Conservation (phyloP, 805 yeast species). For the Maudiozyma bulderi region DNA sequence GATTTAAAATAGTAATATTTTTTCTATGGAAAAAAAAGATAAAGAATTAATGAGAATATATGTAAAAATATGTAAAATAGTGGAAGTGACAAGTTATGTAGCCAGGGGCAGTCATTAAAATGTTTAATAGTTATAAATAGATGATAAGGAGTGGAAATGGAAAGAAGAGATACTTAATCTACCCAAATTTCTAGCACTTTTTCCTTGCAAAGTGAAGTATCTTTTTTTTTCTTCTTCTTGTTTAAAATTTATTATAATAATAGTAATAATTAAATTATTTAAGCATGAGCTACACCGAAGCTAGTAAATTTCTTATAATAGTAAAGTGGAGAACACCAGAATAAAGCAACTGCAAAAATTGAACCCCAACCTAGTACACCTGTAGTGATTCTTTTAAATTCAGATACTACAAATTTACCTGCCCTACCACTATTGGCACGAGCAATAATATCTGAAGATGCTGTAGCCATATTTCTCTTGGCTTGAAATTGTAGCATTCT, state of each 20-base stretch:
- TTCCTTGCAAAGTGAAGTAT: neutral
- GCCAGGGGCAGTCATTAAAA: too few relatives aligned
- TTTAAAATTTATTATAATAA: neutral
- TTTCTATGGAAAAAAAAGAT: too few relatives aligned
- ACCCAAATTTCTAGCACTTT: neutral
- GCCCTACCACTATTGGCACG: neutral
- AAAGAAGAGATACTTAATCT: too few relatives aligned
- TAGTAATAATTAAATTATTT: neutral
- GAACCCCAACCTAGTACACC: constrained; percentile 14
- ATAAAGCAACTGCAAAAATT: constrained; percentile 11
- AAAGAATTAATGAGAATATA: too few relatives aligned
- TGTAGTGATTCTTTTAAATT: constrained; percentile 19
- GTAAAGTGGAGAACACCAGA: constrained; percentile 21
- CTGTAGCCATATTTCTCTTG: neutral
- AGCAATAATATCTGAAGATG: neutral
- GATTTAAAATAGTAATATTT: too few relatives aligned
- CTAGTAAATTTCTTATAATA: constrained; percentile 2
- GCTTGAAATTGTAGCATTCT: constrained; percentile 1
- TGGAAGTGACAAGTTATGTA: too few relatives aligned
- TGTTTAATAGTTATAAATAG: too few relatives aligned
- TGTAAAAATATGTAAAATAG: too few relatives aligned
- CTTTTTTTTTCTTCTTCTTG: neutral
- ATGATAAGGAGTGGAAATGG: too few relatives aligned
- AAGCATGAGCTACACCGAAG: neutral
- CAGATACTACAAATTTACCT: constrained; percentile 8